Percentiles rank a stretch among this genome's conserved stretches.
Conservation (phyloP, 2,329 filamentous ascomycete genomes). For the Fonsecaea monophora region DNA sequence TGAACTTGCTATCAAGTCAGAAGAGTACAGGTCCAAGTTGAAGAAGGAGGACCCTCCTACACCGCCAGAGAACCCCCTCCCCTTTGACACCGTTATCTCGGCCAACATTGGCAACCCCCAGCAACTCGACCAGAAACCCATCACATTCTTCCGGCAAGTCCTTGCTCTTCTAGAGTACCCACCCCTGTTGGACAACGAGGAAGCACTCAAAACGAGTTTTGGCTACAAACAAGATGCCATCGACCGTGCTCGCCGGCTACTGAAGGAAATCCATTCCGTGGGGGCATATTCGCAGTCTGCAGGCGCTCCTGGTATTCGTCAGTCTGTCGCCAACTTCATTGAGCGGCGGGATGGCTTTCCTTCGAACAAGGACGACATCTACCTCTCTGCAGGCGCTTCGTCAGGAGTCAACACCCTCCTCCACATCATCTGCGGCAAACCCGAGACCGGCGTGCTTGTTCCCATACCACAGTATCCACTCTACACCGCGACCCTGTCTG, state of each 20-base stretch:
- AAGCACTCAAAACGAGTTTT: constrained; percentile 75
- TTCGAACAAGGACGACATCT: constrained; percentile 80
- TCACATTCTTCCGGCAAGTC: constrained; percentile 98
- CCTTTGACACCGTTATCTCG: constrained; percentile 89
- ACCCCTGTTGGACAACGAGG: constrained; percentile 77
- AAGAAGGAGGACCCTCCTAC: constrained; percentile 50
- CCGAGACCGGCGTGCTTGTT: constrained; percentile 82
- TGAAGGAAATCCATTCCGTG: constrained; percentile 85
- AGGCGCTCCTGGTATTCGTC: constrained; percentile 82
- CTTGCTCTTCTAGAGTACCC: constrained; percentile 93
- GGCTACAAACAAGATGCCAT: constrained; percentile 92
- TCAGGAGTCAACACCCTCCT: constrained; percentile 94
- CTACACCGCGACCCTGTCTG: constrained; percentile 88
- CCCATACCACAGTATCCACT: constrained; percentile 98
- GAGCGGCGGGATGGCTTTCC: constrained; percentile 90
- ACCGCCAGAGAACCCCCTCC: constrained; percentile 64
- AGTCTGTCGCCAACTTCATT: constrained; percentile 91
- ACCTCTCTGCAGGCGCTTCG: constrained; percentile 89
- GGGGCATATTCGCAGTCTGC: constrained; percentile 96
- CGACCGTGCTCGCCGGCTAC: constrained; percentile 77
- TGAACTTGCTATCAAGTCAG: constrained; percentile 90
- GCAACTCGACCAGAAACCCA: constrained; percentile 97
- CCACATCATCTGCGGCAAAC: constrained; percentile 80
- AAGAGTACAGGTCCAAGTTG: constrained; percentile 82
- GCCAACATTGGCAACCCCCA: constrained; percentile 99